Base-by-base conservation (phyloP, 108 stramenopile genomes). In the Pseudonitzschia pungens region DNA sequence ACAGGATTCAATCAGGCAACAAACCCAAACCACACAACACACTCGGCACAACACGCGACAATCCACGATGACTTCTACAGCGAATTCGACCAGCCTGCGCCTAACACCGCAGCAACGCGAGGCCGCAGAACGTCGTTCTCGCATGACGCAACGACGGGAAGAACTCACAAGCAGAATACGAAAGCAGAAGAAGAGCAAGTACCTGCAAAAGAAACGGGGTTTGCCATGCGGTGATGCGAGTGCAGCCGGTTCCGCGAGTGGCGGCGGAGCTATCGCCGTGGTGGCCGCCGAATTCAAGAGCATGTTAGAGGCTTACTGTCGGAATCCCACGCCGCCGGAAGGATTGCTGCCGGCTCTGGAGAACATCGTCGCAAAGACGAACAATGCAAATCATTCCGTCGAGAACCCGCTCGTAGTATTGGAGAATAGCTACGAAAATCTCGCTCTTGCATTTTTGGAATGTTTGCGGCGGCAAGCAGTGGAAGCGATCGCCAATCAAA, bases 151-250 rank as follows among this genome's bases (percentile, higher is more conserved):
- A 33, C 68, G 71, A 65, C 68, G 78, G 12, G 62, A 70, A 56
- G 78, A 58, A 33, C 43, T 74, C 52, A 72, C 73, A 8, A 48
- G 29, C 15, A 43, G 69, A 32, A 73, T 79, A 40, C 72, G 78
- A 32, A 79, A 79, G 42, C 62, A 74, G 45, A 79, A 79, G 56
- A 73, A 67, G 50, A 73, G 72, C 41, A 56, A 64, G 26, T 79
- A 79, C 33, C 55, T 79, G 14, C 72, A 72, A 15, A 55, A 57
- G 16, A 79, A 74, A 45, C 63, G 77, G 18, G 22, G 43, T 40
- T 74, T 65, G n/a, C 21, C 14, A 29, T 21, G 16, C 2, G 24
- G 26, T 2, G 50, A 31, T 62, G 21, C 45, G 5, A 22, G 22
- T 43, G 22, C 40, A 22, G 31, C 24, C 45, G 14, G 14, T 67